Percentiles rank a stretch among this genome's conserved stretches.
Conservation (phyloP, 2,329 filamentous ascomycete species). For the Aspergillus novofumigatus region DNA sequence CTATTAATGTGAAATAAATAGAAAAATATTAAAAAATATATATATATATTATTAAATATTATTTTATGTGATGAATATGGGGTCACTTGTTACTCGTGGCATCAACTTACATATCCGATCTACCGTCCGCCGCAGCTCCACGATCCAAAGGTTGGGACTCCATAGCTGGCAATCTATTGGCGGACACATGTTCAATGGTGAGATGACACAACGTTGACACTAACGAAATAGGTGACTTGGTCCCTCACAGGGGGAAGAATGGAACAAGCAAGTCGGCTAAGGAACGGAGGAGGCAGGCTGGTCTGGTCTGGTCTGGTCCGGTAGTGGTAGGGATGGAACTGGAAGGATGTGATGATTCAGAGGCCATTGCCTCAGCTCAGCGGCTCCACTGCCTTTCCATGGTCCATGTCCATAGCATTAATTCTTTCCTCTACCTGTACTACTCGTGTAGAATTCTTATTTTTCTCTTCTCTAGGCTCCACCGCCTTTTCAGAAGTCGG, state of each 20-base stretch:
- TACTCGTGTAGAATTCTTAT: not conserved
- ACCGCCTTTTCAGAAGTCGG: not conserved
- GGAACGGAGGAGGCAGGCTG: slow-evolving; percentile 14
- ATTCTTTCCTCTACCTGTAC: not conserved
- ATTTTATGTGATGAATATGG: not conserved
- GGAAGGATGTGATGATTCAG: slow-evolving; percentile 14
- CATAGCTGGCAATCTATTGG: not conserved
- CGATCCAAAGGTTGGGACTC: slow-evolving; percentile 22
- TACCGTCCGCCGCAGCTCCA: slow-evolving; percentile 34
- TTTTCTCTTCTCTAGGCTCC: not conserved
- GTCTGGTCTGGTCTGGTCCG: not conserved
- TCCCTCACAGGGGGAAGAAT: slow-evolving; percentile 4
- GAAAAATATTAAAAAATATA: no score
- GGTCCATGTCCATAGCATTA: no score
- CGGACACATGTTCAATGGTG: slow-evolving; percentile 28
- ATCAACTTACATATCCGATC: slow-evolving; percentile 22
- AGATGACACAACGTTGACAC: slow-evolving; percentile 39
- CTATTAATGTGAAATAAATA: slow-evolving; percentile 1
- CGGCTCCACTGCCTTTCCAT: slow-evolving; percentile 8
- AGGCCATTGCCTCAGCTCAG: slow-evolving; percentile 15
- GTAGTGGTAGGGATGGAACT: slow-evolving; percentile 1
- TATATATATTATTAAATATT: no score
- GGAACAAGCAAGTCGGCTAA: slow-evolving; percentile 11
- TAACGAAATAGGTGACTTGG: slow-evolving; percentile 26
- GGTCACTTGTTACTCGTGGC: not conserved